Evolutionary conservation across 805 yeast species (phyloP).

Genomic region (Hermanozyma aechmeae): DNA sequence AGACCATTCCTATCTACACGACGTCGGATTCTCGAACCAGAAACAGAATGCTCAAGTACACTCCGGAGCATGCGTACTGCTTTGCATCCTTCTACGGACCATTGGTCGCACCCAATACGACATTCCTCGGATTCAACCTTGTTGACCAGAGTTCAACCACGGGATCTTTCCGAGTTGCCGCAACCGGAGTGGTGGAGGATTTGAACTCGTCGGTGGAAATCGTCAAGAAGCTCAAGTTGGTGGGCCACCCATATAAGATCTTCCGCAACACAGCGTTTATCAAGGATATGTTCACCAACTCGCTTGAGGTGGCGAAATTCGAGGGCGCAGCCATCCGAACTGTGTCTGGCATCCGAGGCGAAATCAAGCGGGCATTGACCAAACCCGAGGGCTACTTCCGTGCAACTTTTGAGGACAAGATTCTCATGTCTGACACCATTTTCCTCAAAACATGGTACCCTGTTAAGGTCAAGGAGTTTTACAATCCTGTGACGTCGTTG

Average conservation of each 20-base stretch:
- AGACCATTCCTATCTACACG: slow-evolving; percentile 90
- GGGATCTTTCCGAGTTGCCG: slow-evolving; percentile 88
- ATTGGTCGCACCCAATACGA: slow-evolving; percentile 92
- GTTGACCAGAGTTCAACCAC: slow-evolving; percentile 79
- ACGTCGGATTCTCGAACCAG: slow-evolving; percentile 97
- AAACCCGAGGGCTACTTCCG: slow-evolving; percentile 94
- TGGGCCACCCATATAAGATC: slow-evolving; percentile 89
- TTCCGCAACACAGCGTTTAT: slow-evolving; percentile 95
- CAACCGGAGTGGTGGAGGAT: slow-evolving; percentile 94
- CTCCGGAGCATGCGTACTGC: slow-evolving; percentile 97
- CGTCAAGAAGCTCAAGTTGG: slow-evolving; percentile 90
- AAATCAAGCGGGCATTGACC: slow-evolving; percentile 87
- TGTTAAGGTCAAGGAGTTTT: slow-evolving; percentile 79
- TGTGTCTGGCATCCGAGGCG: slow-evolving; percentile 96
- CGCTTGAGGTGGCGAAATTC: slow-evolving; percentile 92
- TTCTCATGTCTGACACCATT: slow-evolving; percentile 81
- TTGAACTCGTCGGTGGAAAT: slow-evolving; percentile 85
- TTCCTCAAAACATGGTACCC: slow-evolving; percentile 97
- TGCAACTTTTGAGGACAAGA: slow-evolving; percentile 95
- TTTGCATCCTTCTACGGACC: slow-evolving; percentile 96
- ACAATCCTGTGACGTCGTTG: slow-evolving; percentile 92
- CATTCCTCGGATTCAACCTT: slow-evolving; percentile 89
- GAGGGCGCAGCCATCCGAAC: slow-evolving; percentile 97
- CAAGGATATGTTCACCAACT: slow-evolving; percentile 89
- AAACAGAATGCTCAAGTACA: slow-evolving; percentile 94